Evolutionary conservation across 805 yeast species (phyloP), one percentile per base, ranked within the genome.

Genomic region (Allodekkera sacchari): DNA sequence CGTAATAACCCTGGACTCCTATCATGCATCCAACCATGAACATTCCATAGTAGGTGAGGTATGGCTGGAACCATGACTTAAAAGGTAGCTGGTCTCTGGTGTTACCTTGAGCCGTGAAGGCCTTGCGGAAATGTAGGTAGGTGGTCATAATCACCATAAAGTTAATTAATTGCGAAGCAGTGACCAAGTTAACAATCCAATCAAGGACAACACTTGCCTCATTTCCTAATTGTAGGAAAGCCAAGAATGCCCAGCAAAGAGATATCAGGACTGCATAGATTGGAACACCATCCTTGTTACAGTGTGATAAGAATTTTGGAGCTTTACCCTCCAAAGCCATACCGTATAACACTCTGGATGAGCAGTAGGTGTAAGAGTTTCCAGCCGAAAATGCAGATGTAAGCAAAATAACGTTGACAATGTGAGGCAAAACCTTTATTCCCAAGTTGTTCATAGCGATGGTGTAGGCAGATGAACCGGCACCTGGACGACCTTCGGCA

Each of bases 151-250:
- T 72, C 36, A 66, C 61, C 32, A 66, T 61, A 57, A 73, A 79
- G 50, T 74, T 77, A 46, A 68, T 68, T 50, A 77, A 64, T 49
- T 77, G 84, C 20, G 81, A 78, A 22, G 75, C 74, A 4, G 92
- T 79, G 31, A 77, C 77, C 36, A 83, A 57, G 44, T 79, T 78
- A 36, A 80, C 71, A 31, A 83, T 62, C 88, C 89, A 83, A 45
- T 64, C 66, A 39, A 83, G 64, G 3, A 82, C 92, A 3, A 67
- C 66, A 11, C 74, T 71, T 17, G 88, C 68, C 19, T 68, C 61
- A 27, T 66, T 61, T 17, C 76, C 66, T 35, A 77, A 52, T 48
- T 80, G 68, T 41, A 68, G 50, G 38, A 65, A 67, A 3, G 71
- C 61, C 5, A 68, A 43, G 22, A 63, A 53, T 2, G 71, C 63